A percentile compares a stretch with the other conserved stretches of the same genome.
phyloP scores from a whole-genome alignment of 2,329 filamentous ascomycete genomes.

The Pleurostoma richardsiae region DNA sequence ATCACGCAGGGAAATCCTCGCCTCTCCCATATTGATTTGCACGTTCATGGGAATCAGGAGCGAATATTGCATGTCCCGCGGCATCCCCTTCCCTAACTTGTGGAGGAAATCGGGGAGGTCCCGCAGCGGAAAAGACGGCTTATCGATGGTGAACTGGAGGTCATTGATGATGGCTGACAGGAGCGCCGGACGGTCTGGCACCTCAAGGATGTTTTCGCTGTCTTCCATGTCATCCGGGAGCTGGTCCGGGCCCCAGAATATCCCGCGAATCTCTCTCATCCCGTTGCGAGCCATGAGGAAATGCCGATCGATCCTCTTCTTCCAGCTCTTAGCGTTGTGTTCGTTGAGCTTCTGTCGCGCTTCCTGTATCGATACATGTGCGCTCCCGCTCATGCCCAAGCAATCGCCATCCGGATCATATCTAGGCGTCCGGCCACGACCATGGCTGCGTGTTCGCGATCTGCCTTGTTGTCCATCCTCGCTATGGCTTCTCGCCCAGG shows the following conservation, averaged over 20 bases:
- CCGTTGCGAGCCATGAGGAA: slow-evolving; percentile 63
- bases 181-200: slow-evolving; percentile 79
- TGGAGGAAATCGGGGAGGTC: slow-evolving; percentile 82
- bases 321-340: slow-evolving; percentile 89
- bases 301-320: slow-evolving; percentile 76
- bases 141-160: slow-evolving; percentile 79
- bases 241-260: slow-evolving; percentile 80
- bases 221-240: slow-evolving; percentile 78
- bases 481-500: slow-evolving; percentile 50
- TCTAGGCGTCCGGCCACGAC: slow-evolving; percentile 42
- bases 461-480: slow-evolving; percentile 38
- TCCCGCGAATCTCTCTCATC: slow-evolving; percentile 72
- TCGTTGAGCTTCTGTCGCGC: slow-evolving; percentile 70
- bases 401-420: slow-evolving; percentile 80
- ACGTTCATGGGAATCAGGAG: slow-evolving; percentile 87
- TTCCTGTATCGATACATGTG: slow-evolving; percentile 69
- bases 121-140: slow-evolving; percentile 81
- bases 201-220: slow-evolving; percentile 76
- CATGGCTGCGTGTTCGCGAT: slow-evolving; percentile 23
- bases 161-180: slow-evolving; percentile 79
- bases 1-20: slow-evolving; percentile 78
- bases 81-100: slow-evolving; percentile 94
- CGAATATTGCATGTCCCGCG: slow-evolving; percentile 82
- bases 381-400: slow-evolving; percentile 61
- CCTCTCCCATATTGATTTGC: slow-evolving; percentile 85